Base-by-base conservation (phyloP, 225 moss, liverwort and hornwort species). In the Bryum argenteum region DNA sequence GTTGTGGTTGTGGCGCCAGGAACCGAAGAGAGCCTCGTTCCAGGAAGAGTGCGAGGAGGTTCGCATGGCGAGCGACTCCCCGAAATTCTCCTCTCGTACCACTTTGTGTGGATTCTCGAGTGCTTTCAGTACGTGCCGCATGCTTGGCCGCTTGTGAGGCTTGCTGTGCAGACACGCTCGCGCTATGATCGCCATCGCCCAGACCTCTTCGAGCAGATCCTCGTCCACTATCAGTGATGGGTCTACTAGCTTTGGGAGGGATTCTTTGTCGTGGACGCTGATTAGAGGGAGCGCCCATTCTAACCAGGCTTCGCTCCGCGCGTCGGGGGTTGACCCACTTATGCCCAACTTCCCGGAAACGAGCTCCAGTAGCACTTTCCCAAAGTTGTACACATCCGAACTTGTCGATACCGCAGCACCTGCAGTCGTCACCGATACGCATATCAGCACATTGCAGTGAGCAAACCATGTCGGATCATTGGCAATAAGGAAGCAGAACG, bases 161-260 rank as follows among this genome's bases (percentile, higher is more conserved):
- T 94, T 94, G 45, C 89, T 53, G 67, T 97, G 91, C 18, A 97
- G 73, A 62, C 97, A 97, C 1, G 93, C 94, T 0, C 90, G 91
- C 5, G 97, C 97, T 9, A 97, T 89, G 21, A 97, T 97, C 50
- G 97, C 97, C 79, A 94, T 94, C 16, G 97, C 97, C 97, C 97
- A 97, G 4, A 97, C 97, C 59, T 97, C 97, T 41, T 94, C 97
- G 52, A 97, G 74, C 23, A 97, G 67, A 71, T 97, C 97, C 63
- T 97, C 97, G 68, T 97, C 94, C 22, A 97, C 97, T 17, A 94
- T 94, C 7, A 97, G 75, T 7, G 97, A 94, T 0, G 97, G 97
- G 48, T 97, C 97, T 2, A 97, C 94, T 1, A 97, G 81, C 22
- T 92, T 97, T 0, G 91, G 97, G 1, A 97, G 69, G 0, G 91